Percentiles rank a stretch among this genome's conserved stretches.
These are phyloP conservation scores for Triticum monococcum DNA, from an alignment of 176 grass and related monocot species.

Conservation along the genomic window DNA sequence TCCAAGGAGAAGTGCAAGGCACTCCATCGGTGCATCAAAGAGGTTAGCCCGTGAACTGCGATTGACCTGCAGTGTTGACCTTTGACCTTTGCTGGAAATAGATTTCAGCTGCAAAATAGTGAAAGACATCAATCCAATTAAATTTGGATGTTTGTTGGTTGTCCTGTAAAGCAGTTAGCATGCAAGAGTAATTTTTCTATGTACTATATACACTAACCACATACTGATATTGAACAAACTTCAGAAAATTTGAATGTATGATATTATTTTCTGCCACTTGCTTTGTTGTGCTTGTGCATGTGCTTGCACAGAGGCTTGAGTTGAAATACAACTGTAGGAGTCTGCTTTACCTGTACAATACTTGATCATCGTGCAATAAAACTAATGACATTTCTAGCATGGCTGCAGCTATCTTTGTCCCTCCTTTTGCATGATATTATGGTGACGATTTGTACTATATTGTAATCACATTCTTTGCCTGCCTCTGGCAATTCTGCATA, in stretches of 20 bases:
- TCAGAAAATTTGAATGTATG: no score
- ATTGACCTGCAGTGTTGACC: neutral
- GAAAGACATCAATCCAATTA: neutral
- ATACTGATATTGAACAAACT: neutral
- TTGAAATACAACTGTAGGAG: neutral
- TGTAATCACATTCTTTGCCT: neutral
- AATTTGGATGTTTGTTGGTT: neutral
- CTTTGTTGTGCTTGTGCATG: neutral
- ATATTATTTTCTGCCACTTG: neutral
- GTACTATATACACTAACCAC: neutral
- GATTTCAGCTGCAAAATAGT: neutral
- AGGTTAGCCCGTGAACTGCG: slow-evolving; percentile 33
- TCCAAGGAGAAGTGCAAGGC: slow-evolving; percentile 53
- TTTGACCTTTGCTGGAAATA: neutral
- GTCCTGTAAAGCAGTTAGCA: neutral
- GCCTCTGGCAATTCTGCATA: slow-evolving; percentile 4
- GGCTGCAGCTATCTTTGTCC: neutral
- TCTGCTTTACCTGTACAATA: neutral
- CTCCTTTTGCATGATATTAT: neutral
- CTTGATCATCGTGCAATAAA: neutral
- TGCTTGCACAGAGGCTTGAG: neutral
- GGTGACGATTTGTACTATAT: neutral
- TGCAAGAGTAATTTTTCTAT: neutral
- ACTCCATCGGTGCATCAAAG: slow-evolving; percentile 67
- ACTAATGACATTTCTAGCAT: neutral